These are phyloP conservation scores for Strobilomyces echinocephalus DNA, from an alignment of 768 basidiomycete genomes.

Conservation along the genomic window DNA sequence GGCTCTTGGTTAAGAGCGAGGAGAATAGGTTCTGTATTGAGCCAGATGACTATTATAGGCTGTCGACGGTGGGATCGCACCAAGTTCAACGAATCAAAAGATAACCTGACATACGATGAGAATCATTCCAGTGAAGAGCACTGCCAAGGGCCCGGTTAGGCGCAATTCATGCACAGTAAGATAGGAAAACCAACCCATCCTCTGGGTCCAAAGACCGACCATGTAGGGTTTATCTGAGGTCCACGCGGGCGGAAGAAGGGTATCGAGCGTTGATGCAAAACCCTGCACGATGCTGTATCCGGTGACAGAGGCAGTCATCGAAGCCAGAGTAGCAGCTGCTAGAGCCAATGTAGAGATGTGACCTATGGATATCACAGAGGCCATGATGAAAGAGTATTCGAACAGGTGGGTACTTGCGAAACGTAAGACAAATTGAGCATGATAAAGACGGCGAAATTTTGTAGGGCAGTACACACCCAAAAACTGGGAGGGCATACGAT, in stretches of 20 bases:
- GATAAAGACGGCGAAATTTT: not conserved
- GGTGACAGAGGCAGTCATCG: slow-evolving; percentile 64
- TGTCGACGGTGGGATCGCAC: slow-evolving; percentile 9
- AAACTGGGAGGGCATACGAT: slow-evolving; percentile 67
- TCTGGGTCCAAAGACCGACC: slow-evolving; percentile 87
- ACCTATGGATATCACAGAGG: not conserved
- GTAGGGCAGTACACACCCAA: slow-evolving; percentile 45
- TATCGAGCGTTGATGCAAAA: slow-evolving; percentile 85
- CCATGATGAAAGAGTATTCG: slow-evolving; percentile 47
- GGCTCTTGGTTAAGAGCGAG: slow-evolving; percentile 75
- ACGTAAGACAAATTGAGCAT: not conserved
- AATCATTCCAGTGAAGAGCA: slow-evolving; percentile 52
- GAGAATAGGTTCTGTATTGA: slow-evolving; percentile 75
- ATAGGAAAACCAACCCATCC: slow-evolving; percentile 59
- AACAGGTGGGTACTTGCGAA: slow-evolving; percentile 64
- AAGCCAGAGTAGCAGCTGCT: slow-evolving; percentile 73
- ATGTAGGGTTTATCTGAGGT: slow-evolving; percentile 79
- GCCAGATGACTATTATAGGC: slow-evolving; percentile 70
- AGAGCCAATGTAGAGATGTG: slow-evolving; percentile 77
- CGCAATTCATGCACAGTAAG: not conserved
- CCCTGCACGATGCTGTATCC: slow-evolving; percentile 70
- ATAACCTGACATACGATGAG: slow-evolving; percentile 49
- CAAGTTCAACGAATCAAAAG: not conserved
- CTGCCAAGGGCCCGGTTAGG: slow-evolving; percentile 32
- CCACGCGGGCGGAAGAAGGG: slow-evolving; percentile 92